A percentile compares a stretch with the other conserved stretches of the same genome.
Conservation (phyloP, 1,284 basidiomycete genomes). For the Cryptococcus hybrid region DNA sequence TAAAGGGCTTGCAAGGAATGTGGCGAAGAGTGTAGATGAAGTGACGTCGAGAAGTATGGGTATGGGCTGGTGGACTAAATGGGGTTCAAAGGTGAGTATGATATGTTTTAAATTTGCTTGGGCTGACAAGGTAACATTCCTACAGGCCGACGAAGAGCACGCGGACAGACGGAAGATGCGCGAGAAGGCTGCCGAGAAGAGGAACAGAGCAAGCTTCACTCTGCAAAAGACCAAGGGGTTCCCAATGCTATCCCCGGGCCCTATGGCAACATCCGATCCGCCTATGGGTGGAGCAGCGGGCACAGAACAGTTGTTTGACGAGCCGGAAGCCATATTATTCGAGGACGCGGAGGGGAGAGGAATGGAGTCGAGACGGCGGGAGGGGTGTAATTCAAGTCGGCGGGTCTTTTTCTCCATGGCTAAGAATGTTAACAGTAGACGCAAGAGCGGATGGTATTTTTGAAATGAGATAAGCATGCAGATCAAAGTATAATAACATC, state of each 20-base stretch:
- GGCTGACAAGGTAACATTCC: not conserved
- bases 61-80: slow-evolving; percentile 42
- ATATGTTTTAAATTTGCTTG: not conserved
- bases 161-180: slow-evolving; percentile 29
- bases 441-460: too few species aligned
- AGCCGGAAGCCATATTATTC: not conserved
- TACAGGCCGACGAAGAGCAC: slow-evolving; percentile 35
- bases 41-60: slow-evolving; percentile 31
- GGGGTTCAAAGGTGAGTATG: slow-evolving; percentile 34
- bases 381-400: too few species aligned
- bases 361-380: too few species aligned
- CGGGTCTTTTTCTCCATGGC: too few species aligned
- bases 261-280: not conserved
- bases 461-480: too few species aligned
- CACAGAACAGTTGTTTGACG: not conserved
- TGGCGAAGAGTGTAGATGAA: slow-evolving; percentile 45
- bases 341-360: too few species aligned
- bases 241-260: not conserved
- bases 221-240: not conserved
- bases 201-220: slow-evolving; percentile 5
- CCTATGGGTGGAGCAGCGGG: not conserved
- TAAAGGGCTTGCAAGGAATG: slow-evolving; percentile 31
- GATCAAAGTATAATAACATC: too few species aligned
- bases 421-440: too few species aligned
- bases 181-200: slow-evolving; percentile 17